Evolutionary conservation across 2,329 filamentous ascomycete genomes (phyloP).

Genomic region (Aureobasidium mangrovei): DNA sequence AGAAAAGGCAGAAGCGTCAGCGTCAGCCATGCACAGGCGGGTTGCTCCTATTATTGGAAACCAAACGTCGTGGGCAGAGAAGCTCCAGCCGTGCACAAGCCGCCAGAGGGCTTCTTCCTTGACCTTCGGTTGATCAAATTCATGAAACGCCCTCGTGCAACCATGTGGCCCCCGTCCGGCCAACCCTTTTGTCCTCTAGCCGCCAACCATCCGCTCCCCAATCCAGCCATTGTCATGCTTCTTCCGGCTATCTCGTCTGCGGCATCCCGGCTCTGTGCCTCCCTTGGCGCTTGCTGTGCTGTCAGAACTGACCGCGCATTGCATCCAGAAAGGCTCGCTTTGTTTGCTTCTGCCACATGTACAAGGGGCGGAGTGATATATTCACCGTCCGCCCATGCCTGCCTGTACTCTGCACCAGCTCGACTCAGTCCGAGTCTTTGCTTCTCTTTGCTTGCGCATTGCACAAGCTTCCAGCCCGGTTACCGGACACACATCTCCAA

Average conservation of each 20-base stretch:
- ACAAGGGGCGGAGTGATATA: not conserved
- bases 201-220: not conserved
- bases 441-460: not conserved
- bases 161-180: not conserved
- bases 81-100: not conserved
- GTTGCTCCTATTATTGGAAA: conserved; percentile 5
- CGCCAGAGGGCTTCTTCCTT: not conserved
- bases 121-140: not conserved
- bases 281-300: not conserved
- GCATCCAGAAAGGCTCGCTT: not conserved
- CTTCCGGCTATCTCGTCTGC: not conserved
- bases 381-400: not conserved
- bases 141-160: not conserved
- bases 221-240: not conserved
- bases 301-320: not conserved
- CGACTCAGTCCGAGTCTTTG: not conserved
- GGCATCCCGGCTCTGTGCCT: not conserved
- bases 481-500: not conserved
- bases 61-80: not conserved
- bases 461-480: not conserved
- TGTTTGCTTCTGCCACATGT: not conserved
- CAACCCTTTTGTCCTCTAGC: not conserved
- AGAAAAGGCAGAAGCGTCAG: conserved; percentile 4
- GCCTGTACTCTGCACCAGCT: not conserved
- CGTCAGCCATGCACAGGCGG: not conserved